Conservation (phyloP, 805 yeast species). For the Metschnikowia continentalis region DNA sequence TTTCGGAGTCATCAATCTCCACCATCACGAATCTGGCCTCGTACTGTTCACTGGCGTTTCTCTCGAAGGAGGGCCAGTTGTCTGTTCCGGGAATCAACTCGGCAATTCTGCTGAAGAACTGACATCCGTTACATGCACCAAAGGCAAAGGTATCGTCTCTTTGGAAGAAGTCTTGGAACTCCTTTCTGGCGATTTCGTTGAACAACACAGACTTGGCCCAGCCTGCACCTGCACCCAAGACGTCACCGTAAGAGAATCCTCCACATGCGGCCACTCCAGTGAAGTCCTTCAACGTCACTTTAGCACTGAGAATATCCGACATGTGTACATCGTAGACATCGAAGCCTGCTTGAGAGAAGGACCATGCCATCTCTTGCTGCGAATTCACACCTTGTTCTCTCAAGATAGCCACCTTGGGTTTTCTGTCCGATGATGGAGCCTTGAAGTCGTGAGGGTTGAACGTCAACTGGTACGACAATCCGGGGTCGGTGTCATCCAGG, state of each 20-base stretch:
- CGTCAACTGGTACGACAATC: slow-evolving; percentile 76
- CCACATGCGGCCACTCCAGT: slow-evolving; percentile 98
- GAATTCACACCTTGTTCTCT: slow-evolving; percentile 99
- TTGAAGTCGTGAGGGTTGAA: slow-evolving; percentile 54
- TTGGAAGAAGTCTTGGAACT: slow-evolving; percentile 77
- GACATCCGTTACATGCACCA: slow-evolving; percentile 99
- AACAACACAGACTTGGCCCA: slow-evolving; percentile 97
- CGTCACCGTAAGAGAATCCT: slow-evolving; percentile 98
- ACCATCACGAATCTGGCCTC: slow-evolving; percentile 93
- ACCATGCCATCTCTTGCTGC: slow-evolving; percentile 97
- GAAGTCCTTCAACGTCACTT: slow-evolving; percentile 68
- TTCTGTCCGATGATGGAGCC: slow-evolving; percentile 31
- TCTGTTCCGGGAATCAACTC: slow-evolving; percentile 89
- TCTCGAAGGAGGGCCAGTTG: slow-evolving; percentile 93
- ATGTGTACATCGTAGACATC: slow-evolving; percentile 93
- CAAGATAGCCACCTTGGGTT: slow-evolving; percentile 90
- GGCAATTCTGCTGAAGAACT: slow-evolving; percentile 83
- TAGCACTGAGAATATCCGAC: slow-evolving; percentile 82
- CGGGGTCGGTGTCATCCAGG: slow-evolving; percentile 82
- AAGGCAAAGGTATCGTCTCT: slow-evolving; percentile 92
- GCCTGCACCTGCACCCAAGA: slow-evolving; percentile 96
- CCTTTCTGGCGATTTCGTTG: slow-evolving; percentile 69
- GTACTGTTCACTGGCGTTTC: slow-evolving; percentile 88
- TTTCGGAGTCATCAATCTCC: slow-evolving; percentile 55
- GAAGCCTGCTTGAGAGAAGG: slow-evolving; percentile 92